A percentile compares a stretch with the other conserved stretches of the same genome.
These are phyloP conservation scores for Mucor plumbeus DNA, from an alignment of 371 early-diverging fungal species.

Conservation along the genomic window DNA sequence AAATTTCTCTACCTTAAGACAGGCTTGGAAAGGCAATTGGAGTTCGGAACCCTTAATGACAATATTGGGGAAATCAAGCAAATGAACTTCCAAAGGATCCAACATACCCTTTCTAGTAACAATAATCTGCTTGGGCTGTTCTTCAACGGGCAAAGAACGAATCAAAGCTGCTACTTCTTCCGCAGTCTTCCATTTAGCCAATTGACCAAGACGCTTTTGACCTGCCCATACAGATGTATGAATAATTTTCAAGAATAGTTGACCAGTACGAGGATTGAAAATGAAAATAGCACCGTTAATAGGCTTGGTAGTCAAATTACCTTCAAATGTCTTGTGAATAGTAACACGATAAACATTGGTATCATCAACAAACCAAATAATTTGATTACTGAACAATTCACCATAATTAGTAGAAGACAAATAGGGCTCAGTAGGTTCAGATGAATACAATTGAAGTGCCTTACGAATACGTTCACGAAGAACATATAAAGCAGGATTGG, in stretches of 20 bases:
- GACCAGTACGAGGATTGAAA: conserved; percentile 98
- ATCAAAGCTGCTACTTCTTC: conserved; percentile 99
- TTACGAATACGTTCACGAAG: conserved; percentile 98
- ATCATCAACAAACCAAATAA: conserved; percentile 99
- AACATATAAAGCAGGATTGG: conserved; percentile 96
- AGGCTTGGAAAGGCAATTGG: conserved; percentile 97
- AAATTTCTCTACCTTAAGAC: conserved; percentile 97
- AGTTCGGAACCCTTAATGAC: conserved; percentile 97
- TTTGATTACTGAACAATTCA: conserved; percentile 97
- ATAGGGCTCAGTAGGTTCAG: conserved; percentile 99
- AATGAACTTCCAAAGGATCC: conserved; percentile 97
- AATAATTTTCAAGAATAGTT: conserved; percentile 98
- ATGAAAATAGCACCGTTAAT: conserved; percentile 99
- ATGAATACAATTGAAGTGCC: conserved; percentile 97
- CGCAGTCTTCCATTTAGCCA: conserved; percentile 99
- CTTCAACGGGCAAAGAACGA: conserved; percentile 97
- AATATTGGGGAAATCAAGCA: conserved; percentile 96
- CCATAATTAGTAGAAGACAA: conserved; percentile 95
- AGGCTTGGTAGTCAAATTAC: conserved; percentile 97
- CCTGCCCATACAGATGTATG: conserved; percentile 99
- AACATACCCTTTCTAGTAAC: conserved; percentile 99
- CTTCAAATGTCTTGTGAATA: conserved; percentile 99
- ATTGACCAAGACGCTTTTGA: conserved; percentile 97
- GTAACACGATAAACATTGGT: conserved; percentile 99
- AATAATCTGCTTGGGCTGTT: conserved; percentile 98